phyloP scores from a whole-genome alignment of 495 filamentous ascomycete genomes.

The Talaromyces proteolyticus region DNA sequence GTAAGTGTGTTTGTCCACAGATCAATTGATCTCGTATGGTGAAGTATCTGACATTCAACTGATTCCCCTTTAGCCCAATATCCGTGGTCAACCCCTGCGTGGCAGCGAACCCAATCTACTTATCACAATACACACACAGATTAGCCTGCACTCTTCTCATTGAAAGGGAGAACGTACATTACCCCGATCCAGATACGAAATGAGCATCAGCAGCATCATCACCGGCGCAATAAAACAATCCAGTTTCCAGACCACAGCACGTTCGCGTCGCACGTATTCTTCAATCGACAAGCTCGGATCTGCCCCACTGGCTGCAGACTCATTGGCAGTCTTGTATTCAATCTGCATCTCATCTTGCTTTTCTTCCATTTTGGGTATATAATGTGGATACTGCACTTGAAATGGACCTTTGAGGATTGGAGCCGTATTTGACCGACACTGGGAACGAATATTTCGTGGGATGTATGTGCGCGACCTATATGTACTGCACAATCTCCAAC shows the following conservation, averaged over 20 bases:
- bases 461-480: no score
- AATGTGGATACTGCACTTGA: no score
- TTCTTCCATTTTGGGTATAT: background rate
- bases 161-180: background rate
- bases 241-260: background rate
- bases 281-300: background rate
- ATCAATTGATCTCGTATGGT: background rate
- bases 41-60: background rate
- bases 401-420: no score
- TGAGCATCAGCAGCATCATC: background rate
- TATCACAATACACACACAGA: background rate
- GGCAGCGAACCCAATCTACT: background rate
- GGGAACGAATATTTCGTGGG: no score
- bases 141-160: background rate
- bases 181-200: background rate
- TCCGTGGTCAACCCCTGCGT: background rate
- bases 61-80: background rate
- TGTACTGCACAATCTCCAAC: no score
- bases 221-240: background rate
- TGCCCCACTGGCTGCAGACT: background rate
- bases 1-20: background rate
- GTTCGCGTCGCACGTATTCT: background rate
- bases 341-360: background rate
- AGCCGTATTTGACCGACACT: no score
- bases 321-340: background rate